Conservation (phyloP, 1,284 basidiomycete species). For the Inonotus hispidus region DNA sequence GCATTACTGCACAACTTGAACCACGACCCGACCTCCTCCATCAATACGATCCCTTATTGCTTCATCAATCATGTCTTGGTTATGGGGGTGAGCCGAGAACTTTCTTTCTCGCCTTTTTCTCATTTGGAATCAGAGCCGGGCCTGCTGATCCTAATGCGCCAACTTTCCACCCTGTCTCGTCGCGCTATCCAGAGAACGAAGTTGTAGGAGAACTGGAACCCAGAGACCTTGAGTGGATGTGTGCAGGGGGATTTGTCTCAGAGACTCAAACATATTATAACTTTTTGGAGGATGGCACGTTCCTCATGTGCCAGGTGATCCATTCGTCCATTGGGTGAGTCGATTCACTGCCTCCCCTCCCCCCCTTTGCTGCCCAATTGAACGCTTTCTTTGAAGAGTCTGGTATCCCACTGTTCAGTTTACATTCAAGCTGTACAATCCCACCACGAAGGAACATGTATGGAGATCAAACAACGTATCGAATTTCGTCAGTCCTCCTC, state of each 20-base stretch:
- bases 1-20: background rate
- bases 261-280: slow-evolving; percentile 94
- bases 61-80: slow-evolving; percentile 14
- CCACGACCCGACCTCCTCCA: background rate
- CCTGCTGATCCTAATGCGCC: slow-evolving; percentile 59
- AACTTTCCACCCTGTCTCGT: slow-evolving; percentile 77
- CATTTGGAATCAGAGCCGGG: slow-evolving; percentile 37
- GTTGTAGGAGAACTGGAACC: slow-evolving; percentile 67
- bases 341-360: slow-evolving; percentile 12
- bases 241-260: slow-evolving; percentile 80
- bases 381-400: slow-evolving; percentile 40
- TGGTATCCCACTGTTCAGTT: slow-evolving; percentile 97
- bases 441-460: slow-evolving; percentile 65
- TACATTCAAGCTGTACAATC: slow-evolving; percentile 87
- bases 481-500: slow-evolving; percentile 76
- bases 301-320: slow-evolving; percentile 89
- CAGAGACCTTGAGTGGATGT: slow-evolving; percentile 80
- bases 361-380: slow-evolving; percentile 13
- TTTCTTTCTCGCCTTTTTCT: slow-evolving; percentile 8
- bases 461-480: slow-evolving; percentile 92
- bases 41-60: background rate
- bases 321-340: slow-evolving; percentile 92
- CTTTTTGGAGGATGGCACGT: slow-evolving; percentile 76
- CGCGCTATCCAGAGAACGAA: slow-evolving; percentile 43
- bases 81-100: slow-evolving; percentile 17